Conservation (phyloP, 225 moss, liverwort and hornwort genomes). For the Pseudisothecium myosuroides region DNA sequence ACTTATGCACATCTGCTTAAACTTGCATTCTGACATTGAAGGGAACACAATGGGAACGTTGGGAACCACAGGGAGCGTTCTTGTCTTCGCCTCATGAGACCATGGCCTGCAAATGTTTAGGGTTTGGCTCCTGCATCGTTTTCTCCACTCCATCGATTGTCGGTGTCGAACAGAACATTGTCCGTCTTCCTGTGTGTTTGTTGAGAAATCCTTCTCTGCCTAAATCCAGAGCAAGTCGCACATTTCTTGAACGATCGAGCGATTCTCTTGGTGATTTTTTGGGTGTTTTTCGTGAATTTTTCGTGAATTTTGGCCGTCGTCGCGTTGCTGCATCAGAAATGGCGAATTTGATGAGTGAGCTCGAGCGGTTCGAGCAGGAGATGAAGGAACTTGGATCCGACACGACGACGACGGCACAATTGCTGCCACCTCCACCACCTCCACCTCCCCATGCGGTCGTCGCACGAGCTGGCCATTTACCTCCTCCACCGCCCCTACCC, state of each 20-base stretch:
- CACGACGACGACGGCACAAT: constrained; percentile 37
- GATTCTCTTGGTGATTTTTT: background rate
- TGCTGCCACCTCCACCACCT: constrained; percentile 41
- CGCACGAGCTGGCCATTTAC: constrained; percentile 14
- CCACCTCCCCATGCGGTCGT: constrained; percentile 14
- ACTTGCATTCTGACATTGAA: background rate
- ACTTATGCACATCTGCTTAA: background rate
- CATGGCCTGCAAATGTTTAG: background rate
- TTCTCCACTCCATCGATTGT: background rate
- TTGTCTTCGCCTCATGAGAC: background rate
- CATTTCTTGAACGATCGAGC: background rate
- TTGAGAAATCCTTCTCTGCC: background rate
- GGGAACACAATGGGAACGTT: background rate
- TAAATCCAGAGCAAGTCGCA: too few relatives aligned
- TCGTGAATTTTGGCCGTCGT: background rate
- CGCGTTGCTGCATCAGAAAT: constrained; percentile 2
- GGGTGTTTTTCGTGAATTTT: background rate
- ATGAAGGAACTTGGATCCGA: constrained; percentile 85
- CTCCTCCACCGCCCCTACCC: constrained; percentile 25
- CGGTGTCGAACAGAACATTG: background rate
- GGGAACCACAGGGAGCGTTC: background rate
- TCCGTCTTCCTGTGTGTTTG: background rate
- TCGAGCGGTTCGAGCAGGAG: constrained; percentile 86
- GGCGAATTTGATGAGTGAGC: constrained; percentile 75
- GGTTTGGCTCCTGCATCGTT: background rate